These are phyloP conservation scores for Bodo saltans DNA, from an alignment of 78 protist genomes.

Conservation along the genomic window DNA sequence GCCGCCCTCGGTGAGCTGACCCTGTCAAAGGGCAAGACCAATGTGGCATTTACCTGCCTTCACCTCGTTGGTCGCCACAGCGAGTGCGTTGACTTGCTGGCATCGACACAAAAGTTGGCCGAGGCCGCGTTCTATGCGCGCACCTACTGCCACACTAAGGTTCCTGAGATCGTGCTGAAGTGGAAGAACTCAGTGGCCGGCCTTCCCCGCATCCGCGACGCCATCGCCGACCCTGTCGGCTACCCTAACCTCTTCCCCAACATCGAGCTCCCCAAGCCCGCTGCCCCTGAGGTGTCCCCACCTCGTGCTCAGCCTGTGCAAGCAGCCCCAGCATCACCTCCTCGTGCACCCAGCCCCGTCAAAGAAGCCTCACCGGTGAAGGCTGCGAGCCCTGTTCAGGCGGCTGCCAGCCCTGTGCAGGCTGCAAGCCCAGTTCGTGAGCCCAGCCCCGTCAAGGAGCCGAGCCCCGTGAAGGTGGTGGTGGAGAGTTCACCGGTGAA, in stretches of 20 bases:
- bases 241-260: conserved; percentile 74
- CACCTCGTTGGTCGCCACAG: conserved; percentile 37
- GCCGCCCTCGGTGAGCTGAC: conserved; percentile 40
- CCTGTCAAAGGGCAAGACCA: conserved; percentile 38
- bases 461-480: conserved; percentile 3
- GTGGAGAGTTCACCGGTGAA: conserved; percentile 1
- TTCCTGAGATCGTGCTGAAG: neutral
- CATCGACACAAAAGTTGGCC: conserved; percentile 54
- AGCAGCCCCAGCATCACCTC: neutral
- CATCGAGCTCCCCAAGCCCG: conserved; percentile 24
- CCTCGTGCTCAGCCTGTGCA: neutral
- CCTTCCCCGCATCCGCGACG: neutral
- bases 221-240: conserved; percentile 65
- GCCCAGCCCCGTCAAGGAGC: neutral
- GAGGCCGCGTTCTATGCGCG: conserved; percentile 91
- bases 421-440: neutral
- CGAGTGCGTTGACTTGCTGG: conserved; percentile 68
- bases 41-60: conserved; percentile 56
- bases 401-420: neutral
- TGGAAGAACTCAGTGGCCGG: conserved; percentile 29
- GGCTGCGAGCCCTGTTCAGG: neutral
- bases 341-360: neutral
- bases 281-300: too few relatives aligned
- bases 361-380: neutral
- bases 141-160: conserved; percentile 62